Evolutionary conservation across 2,329 filamentous ascomycete species (phyloP).

Genomic region (Xylaria sp.): DNA sequence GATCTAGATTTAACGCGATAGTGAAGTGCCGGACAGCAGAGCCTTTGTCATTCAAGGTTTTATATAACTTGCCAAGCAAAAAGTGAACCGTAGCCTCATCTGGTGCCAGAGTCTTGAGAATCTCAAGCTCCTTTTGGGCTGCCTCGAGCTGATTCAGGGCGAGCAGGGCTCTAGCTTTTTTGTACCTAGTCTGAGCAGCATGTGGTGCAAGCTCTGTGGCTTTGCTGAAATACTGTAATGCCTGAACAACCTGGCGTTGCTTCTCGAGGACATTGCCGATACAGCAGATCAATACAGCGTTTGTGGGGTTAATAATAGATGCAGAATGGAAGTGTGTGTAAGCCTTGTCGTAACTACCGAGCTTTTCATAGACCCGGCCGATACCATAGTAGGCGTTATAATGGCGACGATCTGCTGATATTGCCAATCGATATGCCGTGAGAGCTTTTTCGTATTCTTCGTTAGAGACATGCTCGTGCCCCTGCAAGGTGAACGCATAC

Average conservation of each 20-base stretch:
- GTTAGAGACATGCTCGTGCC: slow-evolving; percentile 94
- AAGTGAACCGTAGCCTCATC: slow-evolving; percentile 98
- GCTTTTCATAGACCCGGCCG: slow-evolving; percentile 84
- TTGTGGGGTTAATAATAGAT: slow-evolving; percentile 89
- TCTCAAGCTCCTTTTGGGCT: slow-evolving; percentile 83
- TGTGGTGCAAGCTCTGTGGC: slow-evolving; percentile 85
- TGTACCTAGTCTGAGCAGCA: slow-evolving; percentile 87
- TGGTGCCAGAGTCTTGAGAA: slow-evolving; percentile 90
- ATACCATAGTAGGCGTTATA: slow-evolving; percentile 99
- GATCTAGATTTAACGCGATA: slow-evolving; percentile 93
- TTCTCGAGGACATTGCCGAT: slow-evolving; percentile 92
- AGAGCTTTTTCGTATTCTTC: slow-evolving; percentile 98
- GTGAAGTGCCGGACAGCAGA: slow-evolving; percentile 94
- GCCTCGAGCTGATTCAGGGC: slow-evolving; percentile 75
- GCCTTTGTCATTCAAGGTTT: slow-evolving; percentile 76
- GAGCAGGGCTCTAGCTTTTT: slow-evolving; percentile 89
- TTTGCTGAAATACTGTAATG: slow-evolving; percentile 82
- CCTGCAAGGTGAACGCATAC: slow-evolving; percentile 94
- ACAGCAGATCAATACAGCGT: slow-evolving; percentile 90
- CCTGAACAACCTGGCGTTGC: slow-evolving; percentile 81
- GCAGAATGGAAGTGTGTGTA: slow-evolving; percentile 92
- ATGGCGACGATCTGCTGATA: slow-evolving; percentile 86
- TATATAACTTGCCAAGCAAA: slow-evolving; percentile 86
- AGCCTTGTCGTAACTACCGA: slow-evolving; percentile 90
- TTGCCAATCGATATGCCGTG: slow-evolving; percentile 84